Evolutionary conservation across 2,329 filamentous ascomycete species (phyloP).

Genomic region (Fusarium sp.): DNA sequence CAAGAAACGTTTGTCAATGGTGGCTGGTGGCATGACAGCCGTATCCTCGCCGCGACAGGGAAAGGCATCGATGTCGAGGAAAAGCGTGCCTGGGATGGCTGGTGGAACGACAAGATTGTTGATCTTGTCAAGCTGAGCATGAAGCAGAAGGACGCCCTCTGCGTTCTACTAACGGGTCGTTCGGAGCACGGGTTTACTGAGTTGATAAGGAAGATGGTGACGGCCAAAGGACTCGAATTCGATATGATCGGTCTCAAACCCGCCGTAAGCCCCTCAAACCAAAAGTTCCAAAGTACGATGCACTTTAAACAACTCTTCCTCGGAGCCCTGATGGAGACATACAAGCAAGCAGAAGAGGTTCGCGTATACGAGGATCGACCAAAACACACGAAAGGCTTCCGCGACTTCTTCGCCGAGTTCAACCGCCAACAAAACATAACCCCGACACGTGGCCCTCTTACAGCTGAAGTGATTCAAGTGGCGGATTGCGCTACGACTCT

Average conservation of each 20-base stretch:
- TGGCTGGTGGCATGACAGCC: conserved; percentile 96
- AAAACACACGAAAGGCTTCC: conserved; percentile 81
- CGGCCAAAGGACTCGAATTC: conserved; percentile 83
- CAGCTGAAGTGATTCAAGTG: conserved; percentile 87
- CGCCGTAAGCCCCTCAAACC: conserved; percentile 79
- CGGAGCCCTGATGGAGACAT: conserved; percentile 84
- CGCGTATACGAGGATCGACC: conserved; percentile 77
- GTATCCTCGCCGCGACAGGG: conserved; percentile 87
- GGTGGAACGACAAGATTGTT: conserved; percentile 95
- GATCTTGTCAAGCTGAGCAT: conserved; percentile 84
- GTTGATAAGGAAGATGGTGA: conserved; percentile 83
- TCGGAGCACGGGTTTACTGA: conserved; percentile 81
- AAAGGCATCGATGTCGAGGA: conserved; percentile 86
- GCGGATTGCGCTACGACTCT: conserved; percentile 79
- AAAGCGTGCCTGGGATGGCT: conserved; percentile 84
- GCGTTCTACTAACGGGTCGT: conserved; percentile 88
- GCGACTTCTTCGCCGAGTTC: conserved; percentile 83
- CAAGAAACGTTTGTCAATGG: conserved; percentile 83
- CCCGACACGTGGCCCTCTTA: conserved; percentile 72
- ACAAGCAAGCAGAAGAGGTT: conserved; percentile 84
- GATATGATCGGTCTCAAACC: conserved; percentile 92
- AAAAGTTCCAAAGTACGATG: conserved; percentile 86
- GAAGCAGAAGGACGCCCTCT: conserved; percentile 85
- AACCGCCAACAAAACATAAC: conserved; percentile 69
- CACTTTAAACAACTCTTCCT: conserved; percentile 92